Conservation (phyloP, 2,329 filamentous ascomycete genomes). For the Alternaria angustiovoidea region DNA sequence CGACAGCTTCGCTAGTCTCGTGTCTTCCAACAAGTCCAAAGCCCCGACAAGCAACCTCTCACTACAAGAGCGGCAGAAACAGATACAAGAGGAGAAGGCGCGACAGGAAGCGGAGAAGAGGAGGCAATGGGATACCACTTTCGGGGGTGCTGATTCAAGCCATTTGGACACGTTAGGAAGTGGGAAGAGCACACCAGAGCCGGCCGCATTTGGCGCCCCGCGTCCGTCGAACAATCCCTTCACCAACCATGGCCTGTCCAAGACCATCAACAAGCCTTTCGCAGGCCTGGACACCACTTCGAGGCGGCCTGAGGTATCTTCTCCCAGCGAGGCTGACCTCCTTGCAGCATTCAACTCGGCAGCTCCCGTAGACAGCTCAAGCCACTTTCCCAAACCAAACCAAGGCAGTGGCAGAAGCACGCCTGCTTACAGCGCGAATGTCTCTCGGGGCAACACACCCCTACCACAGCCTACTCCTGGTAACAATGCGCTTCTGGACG, state of each 20-base stretch:
- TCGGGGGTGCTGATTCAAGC: constrained; percentile 70
- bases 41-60: constrained; percentile 74
- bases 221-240: constrained; percentile 34
- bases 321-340: constrained; percentile 64
- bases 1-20: constrained; percentile 81
- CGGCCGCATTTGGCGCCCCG: constrained; percentile 39
- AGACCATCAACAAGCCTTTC: constrained; percentile 52
- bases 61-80: constrained; percentile 70
- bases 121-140: constrained; percentile 77
- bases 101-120: constrained; percentile 78
- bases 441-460: constrained; percentile 40
- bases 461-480: constrained; percentile 28
- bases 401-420: constrained; percentile 53
- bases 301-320: constrained; percentile 36
- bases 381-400: constrained; percentile 62
- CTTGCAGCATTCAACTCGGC: constrained; percentile 68
- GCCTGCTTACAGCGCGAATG: constrained; percentile 42
- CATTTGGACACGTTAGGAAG: constrained; percentile 79
- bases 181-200: constrained; percentile 58
- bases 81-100: constrained; percentile 78
- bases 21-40: constrained; percentile 66
- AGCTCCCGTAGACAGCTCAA: constrained; percentile 67
- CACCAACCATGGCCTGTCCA: constrained; percentile 39
- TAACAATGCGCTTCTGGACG: constrained; percentile 57
- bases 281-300: constrained; percentile 43